Base-by-base conservation (phyloP, 192 early-diverging fungal genomes). In the Umbelopsis sp. region DNA sequence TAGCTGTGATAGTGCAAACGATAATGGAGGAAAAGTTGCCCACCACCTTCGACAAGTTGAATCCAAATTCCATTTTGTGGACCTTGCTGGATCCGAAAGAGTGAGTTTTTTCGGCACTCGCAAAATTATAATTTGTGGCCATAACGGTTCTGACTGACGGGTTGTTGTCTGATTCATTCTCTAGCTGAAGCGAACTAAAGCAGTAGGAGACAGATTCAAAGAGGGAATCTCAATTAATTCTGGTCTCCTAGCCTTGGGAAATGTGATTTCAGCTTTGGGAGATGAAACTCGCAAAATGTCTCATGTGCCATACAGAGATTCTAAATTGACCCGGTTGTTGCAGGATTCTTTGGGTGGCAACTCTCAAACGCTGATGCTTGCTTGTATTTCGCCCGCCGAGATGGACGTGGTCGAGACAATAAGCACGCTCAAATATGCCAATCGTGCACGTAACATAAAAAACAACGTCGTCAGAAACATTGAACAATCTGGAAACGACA, bases 161-260 rank as follows among this genome's bases (percentile, higher is more conserved):
- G 12, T 30, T 69, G 33, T 58, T 23, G 11, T 49, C 47, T 69
- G 4, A 49, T 58, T 67, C 18, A 52, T 10, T 20, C 16, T 33
- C 23, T 70, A 86, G 79, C 83, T 99, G 13, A 98, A 98, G 79
- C 85, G 92, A 64, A 98, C 97, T 8, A 83, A 92, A 68, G 93
- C 95, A 1, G 90, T 90, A 46, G 97, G 97, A 51, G 95, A 97
- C 37, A 86, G 96, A 44, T 94, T 94, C 49, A 92, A 92, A 77
- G 97, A 99, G 79, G 97, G 97, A 50, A 98, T 98, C 41, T 89
- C 94, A 1, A 99, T 98, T 78, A 99, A 98, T 79, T 90, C 94
- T 49, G 95, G 96, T n/a, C 83, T 98, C 33, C 78, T 98, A 50
- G 96, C 97, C 4, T 88, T 99, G 9, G 97, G 97, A 33, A 99